phyloP scores from a whole-genome alignment of 106 monocot genomes.

The Vanilla planifolia region DNA sequence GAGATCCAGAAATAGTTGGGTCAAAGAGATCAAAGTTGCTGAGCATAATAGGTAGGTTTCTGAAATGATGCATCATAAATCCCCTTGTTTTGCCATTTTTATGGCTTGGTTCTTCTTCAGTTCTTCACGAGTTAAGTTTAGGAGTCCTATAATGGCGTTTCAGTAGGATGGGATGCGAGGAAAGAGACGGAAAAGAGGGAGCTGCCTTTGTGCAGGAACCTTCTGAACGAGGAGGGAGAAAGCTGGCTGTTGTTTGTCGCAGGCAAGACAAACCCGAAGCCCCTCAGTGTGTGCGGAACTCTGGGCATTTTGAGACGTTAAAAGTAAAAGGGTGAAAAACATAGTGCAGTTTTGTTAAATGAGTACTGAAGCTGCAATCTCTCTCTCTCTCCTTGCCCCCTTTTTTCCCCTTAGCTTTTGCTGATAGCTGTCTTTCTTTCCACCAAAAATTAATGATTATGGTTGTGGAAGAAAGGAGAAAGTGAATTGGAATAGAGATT shows the following conservation, averaged over 20 bases:
- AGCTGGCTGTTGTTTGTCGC: background rate
- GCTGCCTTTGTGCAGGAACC: background rate
- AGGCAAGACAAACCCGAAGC: conserved; percentile 2
- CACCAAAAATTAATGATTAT: conserved; percentile 11
- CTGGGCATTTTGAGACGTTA: background rate
- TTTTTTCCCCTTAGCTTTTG: background rate
- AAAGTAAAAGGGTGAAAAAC: background rate
- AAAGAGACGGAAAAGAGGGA: background rate
- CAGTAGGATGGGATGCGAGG: background rate
- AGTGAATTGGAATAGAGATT: background rate
- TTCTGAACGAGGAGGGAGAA: background rate
- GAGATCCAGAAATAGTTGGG: background rate
- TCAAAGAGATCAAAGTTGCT: background rate
- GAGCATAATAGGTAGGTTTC: background rate
- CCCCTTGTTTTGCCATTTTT: background rate
- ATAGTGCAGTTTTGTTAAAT: background rate
- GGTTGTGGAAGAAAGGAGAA: background rate
- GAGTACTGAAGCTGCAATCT: no score
- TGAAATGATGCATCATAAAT: background rate
- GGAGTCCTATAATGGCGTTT: background rate
- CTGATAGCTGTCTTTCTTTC: background rate
- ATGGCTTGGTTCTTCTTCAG: background rate
- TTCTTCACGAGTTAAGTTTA: background rate
- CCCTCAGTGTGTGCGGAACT: background rate
- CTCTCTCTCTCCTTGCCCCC: background rate